Percentiles rank a stretch among this genome's conserved stretches.
phyloP scores from a whole-genome alignment of 805 yeast species.

The Metschnikowia proteae region DNA sequence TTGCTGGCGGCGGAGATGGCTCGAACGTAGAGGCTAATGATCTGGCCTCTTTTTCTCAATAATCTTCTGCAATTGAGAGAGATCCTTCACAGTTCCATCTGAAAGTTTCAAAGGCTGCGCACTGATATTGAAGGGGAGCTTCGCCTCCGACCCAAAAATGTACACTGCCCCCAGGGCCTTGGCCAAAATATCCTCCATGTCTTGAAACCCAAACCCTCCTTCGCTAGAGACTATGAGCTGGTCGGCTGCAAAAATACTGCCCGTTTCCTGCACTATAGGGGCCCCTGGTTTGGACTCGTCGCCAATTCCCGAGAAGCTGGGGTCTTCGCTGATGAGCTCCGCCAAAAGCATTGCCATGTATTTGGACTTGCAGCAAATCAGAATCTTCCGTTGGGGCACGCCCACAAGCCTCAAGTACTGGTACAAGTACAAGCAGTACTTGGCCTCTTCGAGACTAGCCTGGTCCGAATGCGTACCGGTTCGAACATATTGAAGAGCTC shows the following conservation, averaged over 20 bases:
- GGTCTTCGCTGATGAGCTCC: constrained; percentile 34
- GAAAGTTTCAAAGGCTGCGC: constrained; percentile 7
- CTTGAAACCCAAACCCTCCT: constrained; percentile 4
- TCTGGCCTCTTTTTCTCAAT: background rate
- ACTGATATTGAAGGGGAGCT: constrained; percentile 7
- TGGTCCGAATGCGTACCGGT: background rate
- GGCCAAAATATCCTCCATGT: constrained; percentile 3
- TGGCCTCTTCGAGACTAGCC: constrained; percentile 36
- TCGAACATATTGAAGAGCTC: background rate
- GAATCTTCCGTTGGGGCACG: constrained; percentile 36
- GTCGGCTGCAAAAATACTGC: constrained; percentile 4
- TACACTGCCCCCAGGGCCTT: constrained; percentile 6
- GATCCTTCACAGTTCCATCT: background rate
- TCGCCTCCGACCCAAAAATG: constrained; percentile 8
- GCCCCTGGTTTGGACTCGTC: constrained; percentile 7
- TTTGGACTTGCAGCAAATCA: constrained; percentile 38
- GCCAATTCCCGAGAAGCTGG: constrained; percentile 19
- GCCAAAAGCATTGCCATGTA: constrained; percentile 41
- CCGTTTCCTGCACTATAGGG: constrained; percentile 11
- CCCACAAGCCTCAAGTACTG: constrained; percentile 45
- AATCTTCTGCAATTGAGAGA: background rate
- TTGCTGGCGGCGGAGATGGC: no score
- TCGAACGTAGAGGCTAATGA: background rate
- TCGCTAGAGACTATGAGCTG: constrained; percentile 11
- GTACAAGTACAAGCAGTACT: constrained; percentile 41